phyloP scores from a whole-genome alignment of 2,329 filamentous ascomycete species.

The Botrytis fragariae region DNA sequence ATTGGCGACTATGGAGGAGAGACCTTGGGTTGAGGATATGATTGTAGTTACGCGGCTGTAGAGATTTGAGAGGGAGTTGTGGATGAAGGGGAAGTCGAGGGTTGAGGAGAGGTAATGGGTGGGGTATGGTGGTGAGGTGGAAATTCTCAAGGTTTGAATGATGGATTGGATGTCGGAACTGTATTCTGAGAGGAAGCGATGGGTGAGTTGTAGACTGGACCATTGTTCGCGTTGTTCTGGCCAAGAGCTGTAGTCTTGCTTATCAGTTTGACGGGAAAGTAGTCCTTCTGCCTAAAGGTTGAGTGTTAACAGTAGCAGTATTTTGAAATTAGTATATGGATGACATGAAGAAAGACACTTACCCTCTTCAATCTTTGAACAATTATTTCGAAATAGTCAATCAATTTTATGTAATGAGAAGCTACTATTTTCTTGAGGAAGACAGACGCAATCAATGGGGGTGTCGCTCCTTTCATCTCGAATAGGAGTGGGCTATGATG shows the following conservation, averaged over 20 bases:
- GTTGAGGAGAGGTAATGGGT: background rate
- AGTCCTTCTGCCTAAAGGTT: background rate
- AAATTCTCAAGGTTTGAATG: background rate
- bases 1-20: slow-evolving; percentile 5
- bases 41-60: background rate
- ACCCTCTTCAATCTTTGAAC: background rate
- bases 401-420: slow-evolving; percentile 21
- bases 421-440: slow-evolving; percentile 20
- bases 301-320: background rate
- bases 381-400: slow-evolving; percentile 17
- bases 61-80: background rate
- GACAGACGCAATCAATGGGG: background rate
- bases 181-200: slow-evolving; percentile 9
- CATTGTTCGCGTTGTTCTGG: slow-evolving; percentile 8
- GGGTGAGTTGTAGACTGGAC: background rate
- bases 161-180: background rate
- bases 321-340: too few species aligned
- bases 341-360: background rate
- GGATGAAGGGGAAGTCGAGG: background rate
- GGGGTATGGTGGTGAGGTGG: background rate
- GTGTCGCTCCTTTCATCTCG: background rate
- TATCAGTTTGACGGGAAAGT: background rate
- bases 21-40: background rate
- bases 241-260: background rate
- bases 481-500: slow-evolving; percentile 8